Conservation (phyloP, 192 early-diverging fungal species). For the Entomortierella lignicola region DNA sequence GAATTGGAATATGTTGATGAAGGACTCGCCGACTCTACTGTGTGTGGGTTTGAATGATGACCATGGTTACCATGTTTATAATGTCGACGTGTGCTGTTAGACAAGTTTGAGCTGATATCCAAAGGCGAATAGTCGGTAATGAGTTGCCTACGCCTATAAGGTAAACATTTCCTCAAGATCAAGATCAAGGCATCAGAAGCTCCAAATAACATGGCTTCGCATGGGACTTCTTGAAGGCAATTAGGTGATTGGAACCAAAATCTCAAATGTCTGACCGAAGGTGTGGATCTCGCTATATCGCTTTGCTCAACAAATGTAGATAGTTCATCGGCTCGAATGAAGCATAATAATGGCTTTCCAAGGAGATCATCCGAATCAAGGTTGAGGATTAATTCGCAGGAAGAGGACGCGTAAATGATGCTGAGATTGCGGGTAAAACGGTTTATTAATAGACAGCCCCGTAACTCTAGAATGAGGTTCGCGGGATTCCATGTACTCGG, state of each 20-base stretch:
- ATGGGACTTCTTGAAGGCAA: conserved; percentile 16
- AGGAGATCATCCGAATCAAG: conserved; percentile 12
- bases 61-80: too few relatives aligned
- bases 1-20: too few relatives aligned
- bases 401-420: conserved; percentile 33
- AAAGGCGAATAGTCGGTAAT: too few relatives aligned
- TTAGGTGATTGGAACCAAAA: conserved; percentile 40
- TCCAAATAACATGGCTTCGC: conserved; percentile 33
- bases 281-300: conserved; percentile 23
- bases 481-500: conserved; percentile 14
- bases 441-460: conserved; percentile 42
- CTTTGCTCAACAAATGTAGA: conserved; percentile 28
- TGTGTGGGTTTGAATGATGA: background rate
- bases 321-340: conserved; percentile 39
- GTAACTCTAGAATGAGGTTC: conserved; percentile 9
- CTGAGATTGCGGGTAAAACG: conserved; percentile 16
- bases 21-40: background rate
- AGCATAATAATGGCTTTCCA: conserved; percentile 29
- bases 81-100: too few relatives aligned
- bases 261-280: conserved; percentile 29
- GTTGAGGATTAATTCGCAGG: conserved; percentile 16
- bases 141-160: conserved; percentile 6
- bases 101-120: too few relatives aligned
- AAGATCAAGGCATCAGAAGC: conserved; percentile 19
- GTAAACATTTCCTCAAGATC: conserved; percentile 6